phyloP scores from a whole-genome alignment of 2,329 filamentous ascomycete species.

The Phialophora macrospora region DNA sequence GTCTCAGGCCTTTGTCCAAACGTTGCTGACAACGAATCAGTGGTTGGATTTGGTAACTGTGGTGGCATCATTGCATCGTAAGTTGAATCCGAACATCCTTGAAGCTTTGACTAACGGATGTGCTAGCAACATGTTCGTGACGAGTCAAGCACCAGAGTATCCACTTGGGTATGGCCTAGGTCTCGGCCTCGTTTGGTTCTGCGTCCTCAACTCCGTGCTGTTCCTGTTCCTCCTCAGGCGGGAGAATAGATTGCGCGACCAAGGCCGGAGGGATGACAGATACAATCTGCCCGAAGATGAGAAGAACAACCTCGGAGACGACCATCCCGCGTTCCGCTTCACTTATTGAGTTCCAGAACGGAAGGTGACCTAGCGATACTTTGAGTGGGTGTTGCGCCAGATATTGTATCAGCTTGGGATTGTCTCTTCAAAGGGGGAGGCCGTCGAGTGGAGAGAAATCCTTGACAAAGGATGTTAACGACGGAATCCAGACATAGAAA shows the following conservation, averaged over 20 bases:
- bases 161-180: constrained; percentile 47
- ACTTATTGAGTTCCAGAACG: constrained; percentile 37
- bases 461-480: not conserved
- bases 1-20: not conserved
- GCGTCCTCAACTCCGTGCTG: constrained; percentile 41
- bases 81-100: not conserved
- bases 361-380: not conserved
- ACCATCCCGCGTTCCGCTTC: constrained; percentile 45
- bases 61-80: constrained; percentile 45
- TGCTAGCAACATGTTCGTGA: constrained; percentile 46
- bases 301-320: constrained; percentile 44
- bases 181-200: constrained; percentile 46
- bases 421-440: not conserved
- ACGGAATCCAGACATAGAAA: not conserved
- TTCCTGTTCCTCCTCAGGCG: constrained; percentile 44
- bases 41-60: constrained; percentile 43
- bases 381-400: not conserved
- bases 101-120: constrained; percentile 15
- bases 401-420: not conserved
- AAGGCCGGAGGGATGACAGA: constrained; percentile 40
- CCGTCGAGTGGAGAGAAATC: not conserved
- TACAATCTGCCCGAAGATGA: constrained; percentile 39
- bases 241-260: constrained; percentile 43
- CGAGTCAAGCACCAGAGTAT: constrained; percentile 46
- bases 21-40: not conserved